These are phyloP conservation scores for Caryocar brasiliense DNA, from an alignment of 441 rosid species.

Conservation along the genomic window DNA sequence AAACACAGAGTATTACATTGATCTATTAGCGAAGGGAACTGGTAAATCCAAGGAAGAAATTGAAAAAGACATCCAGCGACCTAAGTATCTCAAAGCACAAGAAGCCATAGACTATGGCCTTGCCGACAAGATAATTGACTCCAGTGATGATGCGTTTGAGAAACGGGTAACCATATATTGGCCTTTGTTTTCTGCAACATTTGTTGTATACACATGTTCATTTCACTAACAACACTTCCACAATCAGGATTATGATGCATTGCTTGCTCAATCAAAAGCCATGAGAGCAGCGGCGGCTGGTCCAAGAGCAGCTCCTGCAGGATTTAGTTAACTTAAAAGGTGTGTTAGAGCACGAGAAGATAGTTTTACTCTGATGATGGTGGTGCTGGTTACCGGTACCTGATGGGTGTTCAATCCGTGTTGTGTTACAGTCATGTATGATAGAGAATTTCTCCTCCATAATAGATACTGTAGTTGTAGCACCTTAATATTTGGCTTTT, in stretches of 20 bases:
- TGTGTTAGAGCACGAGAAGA: no score
- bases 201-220: not conserved
- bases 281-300: slow-evolving; percentile 49
- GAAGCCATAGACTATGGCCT: slow-evolving; percentile 75
- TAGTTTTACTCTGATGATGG: not conserved
- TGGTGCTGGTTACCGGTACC: not conserved
- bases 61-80: slow-evolving; percentile 47
- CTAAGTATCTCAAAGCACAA: slow-evolving; percentile 55
- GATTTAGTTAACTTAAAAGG: slow-evolving; percentile 32
- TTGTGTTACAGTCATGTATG: no score
- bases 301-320: slow-evolving; percentile 48
- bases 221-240: not conserved
- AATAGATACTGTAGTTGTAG: no score
- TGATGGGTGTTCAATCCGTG: not conserved
- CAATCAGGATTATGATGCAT: slow-evolving; percentile 54
- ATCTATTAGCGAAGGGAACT: slow-evolving; percentile 57
- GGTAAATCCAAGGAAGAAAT: slow-evolving; percentile 77
- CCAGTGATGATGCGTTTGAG: slow-evolving; percentile 44
- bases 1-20: slow-evolving; percentile 51
- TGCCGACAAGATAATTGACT: slow-evolving; percentile 68
- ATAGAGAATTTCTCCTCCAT: no score
- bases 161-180: slow-evolving; percentile 36
- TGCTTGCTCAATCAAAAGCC: slow-evolving; percentile 55
- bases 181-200: slow-evolving; percentile 1
- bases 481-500: no score